Evolutionary conservation across 2,329 filamentous ascomycete species (phyloP), one percentile per base, ranked within the genome.

Genomic region (Colletotrichum eremochloae): DNA sequence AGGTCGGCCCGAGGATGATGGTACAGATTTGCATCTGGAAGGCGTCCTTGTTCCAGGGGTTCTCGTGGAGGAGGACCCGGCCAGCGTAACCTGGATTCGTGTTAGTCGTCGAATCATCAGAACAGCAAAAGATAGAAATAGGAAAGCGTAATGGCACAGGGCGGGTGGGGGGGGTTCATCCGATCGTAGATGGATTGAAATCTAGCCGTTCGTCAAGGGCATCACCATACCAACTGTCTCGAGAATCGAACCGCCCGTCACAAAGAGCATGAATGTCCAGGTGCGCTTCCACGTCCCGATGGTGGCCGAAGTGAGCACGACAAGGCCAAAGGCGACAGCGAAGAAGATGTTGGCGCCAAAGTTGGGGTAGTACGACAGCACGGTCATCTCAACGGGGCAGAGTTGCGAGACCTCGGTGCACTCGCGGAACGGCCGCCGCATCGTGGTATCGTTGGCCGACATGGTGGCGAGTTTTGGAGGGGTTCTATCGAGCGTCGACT

Each of bases 21-120:
- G 85, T 83, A 80, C 85, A 86, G 78, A 91, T 90, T 74, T 91
- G 88, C 57, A 87, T 85, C 78, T 90, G 80, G 81, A 91, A 91
- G 71, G 86, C 84, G 65, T 81, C 73, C 18, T 82, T 76, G 79
- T 88, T 81, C 86, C 87, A 92, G 4, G 89, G 88, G 79, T 89
- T 88, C 56, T 79, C 58, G 76, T 86, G 79, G 53, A 91, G 83
- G 31, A 86, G 81, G 55, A 86, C 80, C 64, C 89, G 86, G 24
- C 84, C 86, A 58, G 86, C 77, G 78, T 90, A 90, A 72, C 88
- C 89, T 87, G 71, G 18, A 12, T 14, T 3, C 18, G 31, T 71
- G 63, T 67, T 36, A 71, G 71, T 56, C 9, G 1, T 14, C 1
- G 14, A 9, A 40, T 31, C 24, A n/a, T 20, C 31, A 57, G 14